phyloP scores from a whole-genome alignment of 176 grass and related monocot species.

The Elaeis guineensis region DNA sequence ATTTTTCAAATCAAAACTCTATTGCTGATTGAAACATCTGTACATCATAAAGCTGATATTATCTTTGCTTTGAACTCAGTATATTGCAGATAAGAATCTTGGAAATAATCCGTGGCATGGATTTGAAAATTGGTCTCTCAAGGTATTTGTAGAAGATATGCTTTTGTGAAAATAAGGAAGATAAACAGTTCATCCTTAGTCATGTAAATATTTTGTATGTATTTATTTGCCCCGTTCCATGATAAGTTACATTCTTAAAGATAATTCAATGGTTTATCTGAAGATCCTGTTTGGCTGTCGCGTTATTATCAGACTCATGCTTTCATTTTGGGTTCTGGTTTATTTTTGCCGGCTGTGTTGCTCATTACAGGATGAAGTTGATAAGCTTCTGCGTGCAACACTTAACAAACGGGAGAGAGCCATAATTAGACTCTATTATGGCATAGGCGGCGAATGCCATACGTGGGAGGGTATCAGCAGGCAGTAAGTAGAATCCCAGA shows the following conservation, averaged over 20 bases:
- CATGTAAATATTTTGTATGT: no score
- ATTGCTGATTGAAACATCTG: constrained; percentile 9
- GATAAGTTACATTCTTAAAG: no score
- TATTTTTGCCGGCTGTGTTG: constrained; percentile 17
- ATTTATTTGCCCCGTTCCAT: no score
- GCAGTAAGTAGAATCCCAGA: constrained; percentile 50
- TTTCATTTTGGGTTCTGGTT: no score
- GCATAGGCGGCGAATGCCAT: constrained; percentile 57
- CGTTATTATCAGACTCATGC: no score
- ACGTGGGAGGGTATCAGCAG: constrained; percentile 96
- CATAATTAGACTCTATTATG: constrained; percentile 80
- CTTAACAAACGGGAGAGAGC: constrained; percentile 76
- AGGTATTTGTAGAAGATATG: constrained; percentile 41
- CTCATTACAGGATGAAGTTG: constrained; percentile 72
- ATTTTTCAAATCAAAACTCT: constrained; percentile 7
- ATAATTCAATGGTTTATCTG: no score
- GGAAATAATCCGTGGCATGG: constrained; percentile 82
- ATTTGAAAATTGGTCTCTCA: constrained; percentile 66
- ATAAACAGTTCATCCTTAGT: no score
- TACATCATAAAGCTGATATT: neutral
- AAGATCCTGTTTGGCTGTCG: no score
- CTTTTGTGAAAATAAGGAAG: neutral
- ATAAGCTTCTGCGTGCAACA: constrained; percentile 54
- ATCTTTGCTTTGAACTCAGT: constrained; percentile 31
- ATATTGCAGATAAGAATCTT: constrained; percentile 75